These are phyloP conservation scores for Xanthoceras sorbifolium DNA, from an alignment of 345 rosid species.

Conservation along the genomic window DNA sequence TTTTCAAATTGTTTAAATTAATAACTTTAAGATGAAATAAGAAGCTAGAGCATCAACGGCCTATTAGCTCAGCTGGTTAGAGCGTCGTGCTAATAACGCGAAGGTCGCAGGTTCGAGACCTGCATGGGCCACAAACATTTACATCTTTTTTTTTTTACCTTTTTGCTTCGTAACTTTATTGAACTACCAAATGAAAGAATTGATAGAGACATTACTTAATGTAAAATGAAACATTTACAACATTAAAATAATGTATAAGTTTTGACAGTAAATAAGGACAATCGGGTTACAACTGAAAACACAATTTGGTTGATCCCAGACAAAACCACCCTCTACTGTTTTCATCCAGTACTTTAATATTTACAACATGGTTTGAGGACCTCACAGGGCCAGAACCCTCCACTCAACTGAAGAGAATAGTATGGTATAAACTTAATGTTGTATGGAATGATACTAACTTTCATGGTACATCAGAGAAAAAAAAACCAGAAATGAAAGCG, in stretches of 20 bases:
- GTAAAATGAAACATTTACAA: no score
- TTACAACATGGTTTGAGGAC: not conserved
- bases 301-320: not conserved
- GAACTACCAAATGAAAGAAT: no score
- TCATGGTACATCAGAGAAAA: not conserved
- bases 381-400: no score
- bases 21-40: no score
- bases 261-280: not conserved
- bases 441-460: not conserved
- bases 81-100: slow-evolving; percentile 98
- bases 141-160: no score
- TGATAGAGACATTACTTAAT: no score
- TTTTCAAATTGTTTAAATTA: no score
- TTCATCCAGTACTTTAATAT: not conserved
- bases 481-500: not conserved
- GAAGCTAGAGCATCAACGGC: no score
- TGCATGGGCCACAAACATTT: slow-evolving; percentile 91
- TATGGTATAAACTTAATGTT: not conserved
- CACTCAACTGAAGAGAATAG: not conserved
- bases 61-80: slow-evolving; percentile 88
- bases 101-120: slow-evolving; percentile 82
- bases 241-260: no score
- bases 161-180: no score
- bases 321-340: not conserved
- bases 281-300: not conserved